A percentile compares a stretch with the other conserved stretches of the same genome.
Evolutionary conservation across 331 rosid genomes (phyloP).

Genomic region (Rosa hybrid): DNA sequence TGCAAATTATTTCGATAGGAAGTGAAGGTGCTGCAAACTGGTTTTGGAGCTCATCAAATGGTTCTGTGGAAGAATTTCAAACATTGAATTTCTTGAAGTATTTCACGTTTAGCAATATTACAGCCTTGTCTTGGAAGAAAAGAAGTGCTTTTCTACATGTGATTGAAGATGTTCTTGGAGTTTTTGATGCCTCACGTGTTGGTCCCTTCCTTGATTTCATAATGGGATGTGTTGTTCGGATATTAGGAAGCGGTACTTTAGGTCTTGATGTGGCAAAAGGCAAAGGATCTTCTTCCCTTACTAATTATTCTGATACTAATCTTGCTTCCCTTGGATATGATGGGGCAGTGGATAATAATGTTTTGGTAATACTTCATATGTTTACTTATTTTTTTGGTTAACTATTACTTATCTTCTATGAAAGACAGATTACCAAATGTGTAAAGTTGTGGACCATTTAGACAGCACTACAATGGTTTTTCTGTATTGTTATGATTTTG

Average conservation of each 20-base stretch:
- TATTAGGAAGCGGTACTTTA: constrained; percentile 73
- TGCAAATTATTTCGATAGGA: constrained; percentile 57
- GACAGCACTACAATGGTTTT: background rate
- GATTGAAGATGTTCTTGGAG: constrained; percentile 75
- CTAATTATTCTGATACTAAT: constrained; percentile 17
- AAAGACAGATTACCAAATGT: background rate
- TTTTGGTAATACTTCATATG: constrained; percentile 47
- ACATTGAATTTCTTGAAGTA: constrained; percentile 53
- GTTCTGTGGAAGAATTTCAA: constrained; percentile 48
- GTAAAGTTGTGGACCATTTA: background rate
- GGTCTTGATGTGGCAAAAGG: constrained; percentile 48
- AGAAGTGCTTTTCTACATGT: constrained; percentile 86
- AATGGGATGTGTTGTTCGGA: constrained; percentile 83
- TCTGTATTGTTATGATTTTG: background rate
- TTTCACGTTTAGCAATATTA: constrained; percentile 61
- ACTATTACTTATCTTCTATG: background rate
- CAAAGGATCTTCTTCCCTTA: constrained; percentile 32
- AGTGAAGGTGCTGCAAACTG: constrained; percentile 56
- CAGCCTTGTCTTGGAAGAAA: constrained; percentile 73
- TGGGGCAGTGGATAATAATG: constrained; percentile 28
- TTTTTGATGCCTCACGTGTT: constrained; percentile 78
- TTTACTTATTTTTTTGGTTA: background rate
- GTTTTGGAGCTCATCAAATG: constrained; percentile 57
- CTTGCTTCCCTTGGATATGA: constrained; percentile 30
- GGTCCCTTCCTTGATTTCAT: constrained; percentile 77